A percentile compares a stretch with the other conserved stretches of the same genome.
phyloP scores from a whole-genome alignment of 257 asterid genomes.

The Solanum paucissectum region DNA sequence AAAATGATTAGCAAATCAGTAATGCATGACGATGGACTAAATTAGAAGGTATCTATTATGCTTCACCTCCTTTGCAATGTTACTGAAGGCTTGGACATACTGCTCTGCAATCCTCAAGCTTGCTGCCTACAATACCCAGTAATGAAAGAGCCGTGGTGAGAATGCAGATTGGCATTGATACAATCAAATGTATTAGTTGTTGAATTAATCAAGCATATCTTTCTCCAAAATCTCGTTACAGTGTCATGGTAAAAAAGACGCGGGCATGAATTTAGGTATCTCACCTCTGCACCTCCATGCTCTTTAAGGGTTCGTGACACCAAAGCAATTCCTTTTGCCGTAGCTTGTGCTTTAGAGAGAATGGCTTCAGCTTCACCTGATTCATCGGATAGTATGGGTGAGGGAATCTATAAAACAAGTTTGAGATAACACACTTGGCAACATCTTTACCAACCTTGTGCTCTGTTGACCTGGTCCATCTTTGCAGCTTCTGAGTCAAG shows the following conservation, averaged over 20 bases:
- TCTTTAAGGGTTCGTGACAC: constrained; percentile 53
- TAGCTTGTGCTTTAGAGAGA: constrained; percentile 70
- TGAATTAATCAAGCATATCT: neutral
- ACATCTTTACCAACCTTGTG: constrained; percentile 4
- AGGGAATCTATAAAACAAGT: neutral
- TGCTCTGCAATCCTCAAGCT: constrained; percentile 88
- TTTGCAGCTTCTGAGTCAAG: constrained; percentile 8
- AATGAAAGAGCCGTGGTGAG: neutral
- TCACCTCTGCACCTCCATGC: constrained; percentile 70
- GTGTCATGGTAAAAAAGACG: neutral
- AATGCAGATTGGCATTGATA: neutral
- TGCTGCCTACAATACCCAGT: constrained; percentile 60
- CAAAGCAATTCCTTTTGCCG: constrained; percentile 65
- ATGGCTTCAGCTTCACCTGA: constrained; percentile 96
- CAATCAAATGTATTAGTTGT: neutral
- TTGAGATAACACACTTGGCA: neutral
- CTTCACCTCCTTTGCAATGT: constrained; percentile 71
- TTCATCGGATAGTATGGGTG: neutral
- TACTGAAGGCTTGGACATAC: constrained; percentile 67
- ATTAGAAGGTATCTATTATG: neutral
- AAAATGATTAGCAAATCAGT: neutral
- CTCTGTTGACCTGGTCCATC: constrained; percentile 11
- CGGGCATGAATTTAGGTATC: neutral
- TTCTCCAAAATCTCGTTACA: neutral
- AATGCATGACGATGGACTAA: neutral